Conservation (phyloP, 208 protist species). For the Trypanosoma avium region DNA sequence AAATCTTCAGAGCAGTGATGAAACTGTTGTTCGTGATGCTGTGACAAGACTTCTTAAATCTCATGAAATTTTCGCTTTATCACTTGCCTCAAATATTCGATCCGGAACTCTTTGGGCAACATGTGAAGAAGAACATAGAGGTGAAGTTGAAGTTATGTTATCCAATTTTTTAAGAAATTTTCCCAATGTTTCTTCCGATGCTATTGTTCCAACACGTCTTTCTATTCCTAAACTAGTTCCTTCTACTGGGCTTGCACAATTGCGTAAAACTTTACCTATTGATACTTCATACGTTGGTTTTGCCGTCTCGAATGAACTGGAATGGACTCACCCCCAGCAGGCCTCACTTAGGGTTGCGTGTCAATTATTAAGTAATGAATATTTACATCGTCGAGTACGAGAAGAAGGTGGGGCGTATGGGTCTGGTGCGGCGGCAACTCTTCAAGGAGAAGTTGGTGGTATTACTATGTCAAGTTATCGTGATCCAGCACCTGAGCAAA, state of each 20-base stretch:
- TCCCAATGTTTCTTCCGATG: conserved; percentile 6
- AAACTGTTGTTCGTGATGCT: conserved; percentile 17
- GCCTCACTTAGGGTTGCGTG: conserved; percentile 73
- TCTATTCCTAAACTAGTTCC: conserved; percentile 1
- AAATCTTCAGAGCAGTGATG: conserved; percentile 55
- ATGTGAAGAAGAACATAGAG: conserved; percentile 63
- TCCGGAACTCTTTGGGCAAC: conserved; percentile 76
- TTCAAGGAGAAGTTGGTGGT: conserved; percentile 75
- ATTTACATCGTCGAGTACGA: conserved; percentile 86
- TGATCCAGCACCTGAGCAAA: conserved; percentile 77
- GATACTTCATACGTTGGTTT: conserved; percentile 83
- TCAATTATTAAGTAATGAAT: conserved; percentile 80
- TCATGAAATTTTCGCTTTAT: conserved; percentile 38
- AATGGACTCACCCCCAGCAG: conserved; percentile 63
- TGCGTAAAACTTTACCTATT: conserved; percentile 63
- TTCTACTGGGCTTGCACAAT: conserved; percentile 13
- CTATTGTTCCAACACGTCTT: conserved; percentile 9
- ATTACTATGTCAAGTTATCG: conserved; percentile 88
- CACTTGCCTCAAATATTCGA: conserved; percentile 50
- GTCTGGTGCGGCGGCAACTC: conserved; percentile 50
- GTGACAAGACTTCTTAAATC: conserved; percentile 42
- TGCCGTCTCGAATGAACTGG: conserved; percentile 60
- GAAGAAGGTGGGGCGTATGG: conserved; percentile 93
- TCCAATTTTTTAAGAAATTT: conserved; percentile 44
- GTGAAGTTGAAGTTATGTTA: conserved; percentile 56